Evolutionary conservation across 495 filamentous ascomycete species (phyloP).

Genomic region (Podospora appendiculata): DNA sequence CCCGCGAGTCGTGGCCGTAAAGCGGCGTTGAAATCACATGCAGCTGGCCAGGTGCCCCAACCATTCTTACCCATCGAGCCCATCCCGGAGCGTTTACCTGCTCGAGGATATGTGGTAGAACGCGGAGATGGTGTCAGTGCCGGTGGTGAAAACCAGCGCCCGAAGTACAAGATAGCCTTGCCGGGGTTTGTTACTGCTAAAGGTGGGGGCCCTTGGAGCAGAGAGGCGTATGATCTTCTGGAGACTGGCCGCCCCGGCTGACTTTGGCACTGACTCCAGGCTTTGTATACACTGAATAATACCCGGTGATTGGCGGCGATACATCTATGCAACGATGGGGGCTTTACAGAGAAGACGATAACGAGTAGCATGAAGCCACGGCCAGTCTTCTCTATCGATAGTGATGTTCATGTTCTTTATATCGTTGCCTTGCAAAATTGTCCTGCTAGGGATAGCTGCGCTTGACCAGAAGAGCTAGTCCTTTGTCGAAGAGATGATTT

Average conservation of each 20-base stretch:
- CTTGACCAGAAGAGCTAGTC: too few species aligned
- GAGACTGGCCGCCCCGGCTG: conserved; percentile 31
- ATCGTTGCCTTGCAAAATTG: too few species aligned
- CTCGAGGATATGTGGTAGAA: conserved; percentile 2
- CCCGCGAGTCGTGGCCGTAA: conserved; percentile 44
- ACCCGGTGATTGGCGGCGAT: too few species aligned
- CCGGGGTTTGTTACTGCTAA: conserved; percentile 33
- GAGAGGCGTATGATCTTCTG: conserved; percentile 44
- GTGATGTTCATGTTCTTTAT: too few species aligned
- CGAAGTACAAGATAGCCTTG: conserved; percentile 20
- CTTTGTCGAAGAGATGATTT: too few species aligned
- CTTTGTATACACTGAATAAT: too few species aligned
- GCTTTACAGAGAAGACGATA: too few species aligned
- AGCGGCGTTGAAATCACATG: conserved; percentile 39
- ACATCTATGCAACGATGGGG: too few species aligned
- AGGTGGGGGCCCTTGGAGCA: conserved; percentile 44
- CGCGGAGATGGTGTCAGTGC: not conserved
- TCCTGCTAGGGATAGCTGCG: too few species aligned
- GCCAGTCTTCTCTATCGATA: too few species aligned
- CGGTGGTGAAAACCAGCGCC: conserved; percentile 9
- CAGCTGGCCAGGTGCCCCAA: conserved; percentile 35
- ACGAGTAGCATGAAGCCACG: too few species aligned
- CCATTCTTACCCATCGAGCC: conserved; percentile 25
- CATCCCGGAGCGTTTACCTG: not conserved
- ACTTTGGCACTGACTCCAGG: not conserved